Base-by-base conservation (phyloP, 192 early-diverging fungal genomes). In the Podila horticola region DNA sequence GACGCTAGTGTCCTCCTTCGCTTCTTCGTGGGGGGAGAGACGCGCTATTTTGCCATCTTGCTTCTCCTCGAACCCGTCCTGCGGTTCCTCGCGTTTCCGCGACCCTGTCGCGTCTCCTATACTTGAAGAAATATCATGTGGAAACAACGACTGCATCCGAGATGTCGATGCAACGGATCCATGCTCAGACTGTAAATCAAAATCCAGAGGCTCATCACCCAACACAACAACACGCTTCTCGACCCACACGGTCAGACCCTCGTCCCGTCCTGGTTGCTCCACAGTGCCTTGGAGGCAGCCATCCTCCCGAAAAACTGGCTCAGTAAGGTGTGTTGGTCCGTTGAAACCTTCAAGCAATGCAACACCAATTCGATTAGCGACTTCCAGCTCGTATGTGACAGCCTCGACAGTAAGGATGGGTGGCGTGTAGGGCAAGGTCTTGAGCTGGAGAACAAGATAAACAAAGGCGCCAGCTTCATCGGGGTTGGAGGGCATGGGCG, bases 391-490 rank as follows among this genome's bases (percentile, higher is more conserved):
- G 29, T 81, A 81, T 58, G 77, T 69, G 4, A 81, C 77, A 1
- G 77, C 77, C 49, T 81, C 77, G 26, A 81, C 77, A 3, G 77
- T 81, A 31, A 81, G 60, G 20, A 81, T 81, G 4, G 77, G 77
- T 5, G 77, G 77, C 38, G 77, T 81, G 52, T 81, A 81, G 9
- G 77, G 77, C 9, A 81, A 60, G 17, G 77, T 81, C 51, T 73
- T 81, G 55, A 81, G 71, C 20, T 81, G 71, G 4, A 81, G 61
- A 29, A 81, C 77, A 57, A 81, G 62, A 30, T 81, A 81, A 20
- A 81, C 77, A 41, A 65, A 81, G 19, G 77, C 77, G 3, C 77
- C 77, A 48, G 77, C 77, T 41, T 81, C 77, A 24, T 81, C 77
- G 45, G 77, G 77, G 36, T 81, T 81, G 17, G 66, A 72, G 38